Evolutionary conservation across 2,329 filamentous ascomycete genomes (phyloP).

Genomic region (Leptodontidium sp.): DNA sequence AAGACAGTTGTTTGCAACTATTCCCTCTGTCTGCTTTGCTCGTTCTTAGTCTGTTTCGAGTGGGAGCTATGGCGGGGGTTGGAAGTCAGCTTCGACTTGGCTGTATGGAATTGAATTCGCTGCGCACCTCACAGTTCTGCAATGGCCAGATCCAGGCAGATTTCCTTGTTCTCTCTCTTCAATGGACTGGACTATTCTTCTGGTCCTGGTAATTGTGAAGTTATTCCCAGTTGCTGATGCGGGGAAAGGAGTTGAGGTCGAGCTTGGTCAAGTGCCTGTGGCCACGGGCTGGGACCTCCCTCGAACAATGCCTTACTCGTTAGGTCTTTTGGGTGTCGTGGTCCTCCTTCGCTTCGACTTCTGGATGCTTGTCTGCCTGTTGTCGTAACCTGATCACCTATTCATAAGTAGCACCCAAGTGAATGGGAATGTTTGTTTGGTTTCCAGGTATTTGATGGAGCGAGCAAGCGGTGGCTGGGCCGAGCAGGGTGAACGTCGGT

Average conservation of each 20-base stretch:
- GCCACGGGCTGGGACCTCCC: too few relatives aligned
- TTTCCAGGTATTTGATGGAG: background rate
- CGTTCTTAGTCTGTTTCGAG: slow-evolving; percentile 2
- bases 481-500: background rate
- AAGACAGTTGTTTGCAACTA: background rate
- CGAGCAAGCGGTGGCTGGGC: background rate
- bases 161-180: background rate
- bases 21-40: background rate
- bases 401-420: too few relatives aligned
- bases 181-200: background rate
- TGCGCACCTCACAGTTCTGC: background rate
- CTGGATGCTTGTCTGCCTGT: background rate
- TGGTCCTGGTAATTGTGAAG: background rate
- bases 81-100: slow-evolving; percentile 9
- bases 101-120: background rate
- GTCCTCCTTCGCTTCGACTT: background rate
- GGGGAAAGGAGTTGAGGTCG: background rate
- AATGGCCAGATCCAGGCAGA: too few relatives aligned
- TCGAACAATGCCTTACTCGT: background rate
- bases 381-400: background rate
- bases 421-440: too few relatives aligned
- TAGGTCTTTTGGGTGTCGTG: background rate
- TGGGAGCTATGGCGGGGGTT: slow-evolving; percentile 7
- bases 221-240: background rate
- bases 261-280: background rate